A percentile compares a stretch with the other conserved stretches of the same genome.
phyloP scores from a whole-genome alignment of 1,284 basidiomycete genomes.

The Singerocomus inundabilis region DNA sequence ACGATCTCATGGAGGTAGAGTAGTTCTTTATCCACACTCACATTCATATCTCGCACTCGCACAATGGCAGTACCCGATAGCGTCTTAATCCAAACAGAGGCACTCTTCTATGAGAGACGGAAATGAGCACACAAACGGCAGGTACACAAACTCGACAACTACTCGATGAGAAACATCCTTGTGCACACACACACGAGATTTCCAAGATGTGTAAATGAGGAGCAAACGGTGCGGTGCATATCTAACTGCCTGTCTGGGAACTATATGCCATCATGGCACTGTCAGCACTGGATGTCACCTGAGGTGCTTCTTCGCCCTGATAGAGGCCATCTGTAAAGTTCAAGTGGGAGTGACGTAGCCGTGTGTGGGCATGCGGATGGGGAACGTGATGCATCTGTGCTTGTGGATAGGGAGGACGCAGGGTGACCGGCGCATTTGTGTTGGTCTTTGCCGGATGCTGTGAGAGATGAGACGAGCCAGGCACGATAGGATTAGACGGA shows the following conservation, averaged over 20 bases:
- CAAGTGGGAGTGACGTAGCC: constrained; percentile 55
- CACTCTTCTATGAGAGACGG: constrained; percentile 23
- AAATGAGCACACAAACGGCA: constrained; percentile 8
- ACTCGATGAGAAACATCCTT: constrained; percentile 5
- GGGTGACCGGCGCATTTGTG: constrained; percentile 39
- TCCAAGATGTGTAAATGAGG: constrained; percentile 5
- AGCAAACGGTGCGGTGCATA: constrained; percentile 7
- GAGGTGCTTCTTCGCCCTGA: constrained; percentile 32
- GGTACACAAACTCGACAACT: constrained; percentile 11
- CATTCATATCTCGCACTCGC: constrained; percentile 12
- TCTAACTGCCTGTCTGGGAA: constrained; percentile 35
- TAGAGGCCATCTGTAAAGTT: constrained; percentile 49
- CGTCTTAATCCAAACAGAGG: constrained; percentile 22
- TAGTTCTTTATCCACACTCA: constrained; percentile 11
- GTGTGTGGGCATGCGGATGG: constrained; percentile 70
- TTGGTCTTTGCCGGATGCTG: constrained; percentile 28
- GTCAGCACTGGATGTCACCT: constrained; percentile 32
- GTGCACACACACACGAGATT: constrained; percentile 3
- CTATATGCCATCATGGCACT: constrained; percentile 50
- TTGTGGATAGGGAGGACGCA: constrained; percentile 52
- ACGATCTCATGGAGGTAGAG: constrained; percentile 65
- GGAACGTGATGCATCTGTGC: constrained; percentile 72
- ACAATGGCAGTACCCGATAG: constrained; percentile 9
- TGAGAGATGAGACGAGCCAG: constrained; percentile 16
- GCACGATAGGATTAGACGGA: constrained; percentile 21